phyloP scores from a whole-genome alignment of 345 rosid genomes.

The Linum trigynum region DNA sequence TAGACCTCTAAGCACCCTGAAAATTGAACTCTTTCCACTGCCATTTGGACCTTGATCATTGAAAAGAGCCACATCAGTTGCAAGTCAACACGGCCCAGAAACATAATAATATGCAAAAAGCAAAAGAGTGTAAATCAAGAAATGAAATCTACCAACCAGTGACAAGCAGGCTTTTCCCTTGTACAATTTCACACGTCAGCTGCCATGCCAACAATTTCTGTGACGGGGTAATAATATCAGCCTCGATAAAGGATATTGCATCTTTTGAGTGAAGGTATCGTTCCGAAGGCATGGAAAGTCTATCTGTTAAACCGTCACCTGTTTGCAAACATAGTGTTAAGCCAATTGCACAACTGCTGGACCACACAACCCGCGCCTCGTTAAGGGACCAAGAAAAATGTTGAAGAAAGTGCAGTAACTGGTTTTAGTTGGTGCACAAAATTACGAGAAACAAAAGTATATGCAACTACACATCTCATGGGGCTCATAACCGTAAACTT shows the following conservation, averaged over 20 bases:
- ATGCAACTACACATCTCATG: no score
- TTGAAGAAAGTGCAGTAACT: neutral
- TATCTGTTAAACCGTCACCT: constrained; percentile 30
- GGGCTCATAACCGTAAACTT: no score
- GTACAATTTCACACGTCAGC: constrained; percentile 62
- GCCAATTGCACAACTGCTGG: no score
- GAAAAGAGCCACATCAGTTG: constrained; percentile 21
- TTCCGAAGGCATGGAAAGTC: constrained; percentile 20
- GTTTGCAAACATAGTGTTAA: constrained; percentile 14
- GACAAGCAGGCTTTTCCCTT: constrained; percentile 85
- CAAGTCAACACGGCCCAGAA: constrained; percentile 12
- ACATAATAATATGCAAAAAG: neutral
- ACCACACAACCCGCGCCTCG: neutral
- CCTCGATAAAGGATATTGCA: constrained; percentile 56
- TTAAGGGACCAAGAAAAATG: neutral
- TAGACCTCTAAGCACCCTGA: constrained; percentile 87
- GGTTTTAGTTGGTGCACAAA: neutral
- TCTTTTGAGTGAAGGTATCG: constrained; percentile 36
- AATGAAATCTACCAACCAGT: constrained; percentile 59
- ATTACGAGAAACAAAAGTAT: no score
- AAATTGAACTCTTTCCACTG: constrained; percentile 90
- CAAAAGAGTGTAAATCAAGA: neutral
- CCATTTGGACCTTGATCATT: constrained; percentile 79
- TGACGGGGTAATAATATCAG: constrained; percentile 81
- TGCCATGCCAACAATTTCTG: constrained; percentile 82